A percentile compares a stretch with the other conserved stretches of the same genome.
Evolutionary conservation across 768 basidiomycete species (phyloP).

Genomic region (Mrakia frigida): DNA sequence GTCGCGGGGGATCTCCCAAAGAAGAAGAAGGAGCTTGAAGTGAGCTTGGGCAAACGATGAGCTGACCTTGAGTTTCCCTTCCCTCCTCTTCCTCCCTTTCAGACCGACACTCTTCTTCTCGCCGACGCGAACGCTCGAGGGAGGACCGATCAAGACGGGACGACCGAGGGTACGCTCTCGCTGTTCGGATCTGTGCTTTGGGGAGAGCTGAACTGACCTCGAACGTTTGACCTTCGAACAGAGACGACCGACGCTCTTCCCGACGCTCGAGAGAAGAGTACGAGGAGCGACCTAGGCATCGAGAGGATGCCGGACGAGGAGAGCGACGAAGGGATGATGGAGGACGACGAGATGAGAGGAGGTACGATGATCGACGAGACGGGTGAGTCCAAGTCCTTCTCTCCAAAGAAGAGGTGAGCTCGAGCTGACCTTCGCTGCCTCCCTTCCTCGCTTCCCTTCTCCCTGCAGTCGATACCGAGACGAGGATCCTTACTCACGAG

Average conservation of each 20-base stretch:
- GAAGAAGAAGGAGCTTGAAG: no score
- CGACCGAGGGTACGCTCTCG: background rate
- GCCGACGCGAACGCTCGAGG: slow-evolving; percentile 18
- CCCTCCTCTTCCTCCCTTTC: background rate
- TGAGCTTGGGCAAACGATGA: background rate
- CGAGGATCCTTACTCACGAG: slow-evolving; percentile 14
- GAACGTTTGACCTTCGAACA: background rate
- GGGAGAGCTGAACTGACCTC: background rate
- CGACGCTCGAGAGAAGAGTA: slow-evolving; percentile 17
- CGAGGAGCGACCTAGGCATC: slow-evolving; percentile 20
- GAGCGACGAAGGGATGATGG: slow-evolving; percentile 1
- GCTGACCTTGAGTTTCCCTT: slow-evolving; percentile 1
- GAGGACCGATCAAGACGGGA: slow-evolving; percentile 16
- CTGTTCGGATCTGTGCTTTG: no score
- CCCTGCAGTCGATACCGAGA: slow-evolving; percentile 4
- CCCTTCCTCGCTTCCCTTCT: background rate
- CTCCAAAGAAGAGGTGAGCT: background rate
- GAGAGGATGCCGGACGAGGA: slow-evolving; percentile 6
- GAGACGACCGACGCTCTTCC: slow-evolving; percentile 23
- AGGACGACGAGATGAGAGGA: slow-evolving; percentile 17
- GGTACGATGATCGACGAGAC: slow-evolving; percentile 29
- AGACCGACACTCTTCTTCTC: slow-evolving; percentile 14
- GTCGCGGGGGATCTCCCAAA: no score
- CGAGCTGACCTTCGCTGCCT: background rate
- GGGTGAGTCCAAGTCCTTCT: background rate